Conservation (phyloP, 202 grass and related monocot genomes). For the Carex arenaria region DNA sequence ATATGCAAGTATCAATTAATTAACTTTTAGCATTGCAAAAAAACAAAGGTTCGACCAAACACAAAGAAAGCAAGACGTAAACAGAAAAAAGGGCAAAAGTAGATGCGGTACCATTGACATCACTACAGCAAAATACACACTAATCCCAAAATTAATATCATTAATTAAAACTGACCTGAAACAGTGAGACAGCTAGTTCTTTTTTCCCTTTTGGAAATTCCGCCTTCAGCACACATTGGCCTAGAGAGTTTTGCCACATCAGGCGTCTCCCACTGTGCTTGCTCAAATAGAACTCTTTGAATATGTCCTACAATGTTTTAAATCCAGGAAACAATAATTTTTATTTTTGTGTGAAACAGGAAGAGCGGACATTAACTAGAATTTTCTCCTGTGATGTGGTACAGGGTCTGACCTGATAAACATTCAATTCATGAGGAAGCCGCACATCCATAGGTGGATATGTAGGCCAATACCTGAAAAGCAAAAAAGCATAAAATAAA, state of each 20-base stretch:
- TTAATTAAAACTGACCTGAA: conserved; percentile 51
- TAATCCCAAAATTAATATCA: background rate
- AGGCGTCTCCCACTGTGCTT: conserved; percentile 97
- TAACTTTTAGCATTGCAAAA: background rate
- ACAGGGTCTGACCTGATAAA: conserved; percentile 77
- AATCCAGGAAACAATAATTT: background rate
- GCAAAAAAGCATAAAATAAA: conserved; percentile 34
- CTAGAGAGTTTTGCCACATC: conserved; percentile 99
- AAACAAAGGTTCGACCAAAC: background rate
- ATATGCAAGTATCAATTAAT: background rate
- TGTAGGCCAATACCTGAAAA: conserved; percentile 94
- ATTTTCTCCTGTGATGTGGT: background rate
- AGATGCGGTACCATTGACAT: background rate
- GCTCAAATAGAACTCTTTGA: conserved; percentile 99
- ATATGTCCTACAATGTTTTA: conserved; percentile 68
- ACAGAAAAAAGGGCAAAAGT: background rate
- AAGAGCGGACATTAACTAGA: background rate
- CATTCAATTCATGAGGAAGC: conserved; percentile 96
- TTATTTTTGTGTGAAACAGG: background rate
- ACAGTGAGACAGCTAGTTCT: conserved; percentile 94
- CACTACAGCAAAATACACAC: background rate
- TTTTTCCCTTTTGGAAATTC: conserved; percentile 99
- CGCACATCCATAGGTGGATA: conserved; percentile 98
- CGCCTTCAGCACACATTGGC: conserved; percentile 94
- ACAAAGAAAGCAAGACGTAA: background rate